Evolutionary conservation across 768 basidiomycete genomes (phyloP), one percentile per base, ranked within the genome.

Genomic region (Mycena capillaripes): DNA sequence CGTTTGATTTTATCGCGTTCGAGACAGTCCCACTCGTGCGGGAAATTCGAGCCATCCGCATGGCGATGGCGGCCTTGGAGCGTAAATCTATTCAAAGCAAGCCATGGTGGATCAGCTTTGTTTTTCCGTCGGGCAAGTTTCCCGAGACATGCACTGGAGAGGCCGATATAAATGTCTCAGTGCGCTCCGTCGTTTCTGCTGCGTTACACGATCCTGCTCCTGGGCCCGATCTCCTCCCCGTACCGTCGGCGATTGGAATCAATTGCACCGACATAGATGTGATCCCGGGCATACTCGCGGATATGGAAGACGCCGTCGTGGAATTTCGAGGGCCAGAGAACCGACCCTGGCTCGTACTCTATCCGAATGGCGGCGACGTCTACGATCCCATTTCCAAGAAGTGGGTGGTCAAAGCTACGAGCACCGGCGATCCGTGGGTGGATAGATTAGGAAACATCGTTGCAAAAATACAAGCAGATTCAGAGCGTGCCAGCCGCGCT

Each of bases 101-200:
- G 78, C 87, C 87, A 38, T 95, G 93, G 92, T 95, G 93, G 93
- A 89, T 95, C 68, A 89, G 86, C 57, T 89, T 86, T 34, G 89
- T 93, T 9, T 91, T 89, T 74, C 91, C 91, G 0, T 78, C 80
- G 25, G 89, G 89, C 3, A 70, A 73, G 23, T 89, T 81, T 67
- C 85, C 89, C 0, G 86, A 91, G 46, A 67, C 89, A 0, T 85
- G 91, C 44, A 66, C 72, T 7, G 79, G 76, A 21, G 78, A 66
- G 12, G 60, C 61, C 29, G 60, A 64, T 44, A 30, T 5, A 56
- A 64, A 12, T 78, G 77, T 25, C 46, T 84, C 75, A 2, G 81
- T 86, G 19, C 64, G 72, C n/a, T 84, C 89, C 14, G 82, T 92
- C 32, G 85, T 89, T 30, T 56, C 75, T 17, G 79, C 85, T 12